Evolutionary conservation across 1,284 basidiomycete genomes (phyloP).

Genomic region (Takashimella tepidaria): DNA sequence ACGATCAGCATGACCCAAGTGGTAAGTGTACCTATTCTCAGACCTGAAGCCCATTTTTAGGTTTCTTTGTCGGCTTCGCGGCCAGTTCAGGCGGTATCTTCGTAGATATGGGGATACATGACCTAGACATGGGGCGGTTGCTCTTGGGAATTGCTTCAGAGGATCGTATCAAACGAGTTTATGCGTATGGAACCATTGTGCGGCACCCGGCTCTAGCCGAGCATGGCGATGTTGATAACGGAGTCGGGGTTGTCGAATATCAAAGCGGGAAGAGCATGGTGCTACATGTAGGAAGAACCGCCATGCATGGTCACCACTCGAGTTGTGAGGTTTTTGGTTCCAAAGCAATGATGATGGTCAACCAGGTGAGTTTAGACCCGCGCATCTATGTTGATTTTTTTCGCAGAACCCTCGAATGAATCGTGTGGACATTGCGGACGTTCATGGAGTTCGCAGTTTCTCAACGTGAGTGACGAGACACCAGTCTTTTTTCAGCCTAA

Average conservation of each 20-base stretch:
- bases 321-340: constrained; percentile 31
- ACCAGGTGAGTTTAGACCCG: constrained; percentile 8
- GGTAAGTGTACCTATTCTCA: too few relatives aligned
- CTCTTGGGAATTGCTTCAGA: constrained; percentile 11
- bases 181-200: constrained; percentile 24
- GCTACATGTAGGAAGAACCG: constrained; percentile 27
- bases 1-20: constrained; percentile 28
- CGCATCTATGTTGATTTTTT: background rate
- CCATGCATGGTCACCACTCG: constrained; percentile 29
- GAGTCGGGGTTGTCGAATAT: constrained; percentile 24
- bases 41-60: too few relatives aligned
- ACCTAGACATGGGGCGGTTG: constrained; percentile 31
- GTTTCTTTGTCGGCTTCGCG: constrained; percentile 36
- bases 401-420: constrained; percentile 23
- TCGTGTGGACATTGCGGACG: constrained; percentile 25
- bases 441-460: constrained; percentile 26
- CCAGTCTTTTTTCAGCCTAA: too few relatives aligned
- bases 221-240: constrained; percentile 30
- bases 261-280: constrained; percentile 13
- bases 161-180: constrained; percentile 26
- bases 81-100: constrained; percentile 30
- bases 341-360: constrained; percentile 24
- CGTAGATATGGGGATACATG: constrained; percentile 37
- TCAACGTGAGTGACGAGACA: constrained; percentile 11
- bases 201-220: constrained; percentile 26